Evolutionary conservation across 1,284 basidiomycete species (phyloP).

Genomic region (Fistulinella cinereoalba): DNA sequence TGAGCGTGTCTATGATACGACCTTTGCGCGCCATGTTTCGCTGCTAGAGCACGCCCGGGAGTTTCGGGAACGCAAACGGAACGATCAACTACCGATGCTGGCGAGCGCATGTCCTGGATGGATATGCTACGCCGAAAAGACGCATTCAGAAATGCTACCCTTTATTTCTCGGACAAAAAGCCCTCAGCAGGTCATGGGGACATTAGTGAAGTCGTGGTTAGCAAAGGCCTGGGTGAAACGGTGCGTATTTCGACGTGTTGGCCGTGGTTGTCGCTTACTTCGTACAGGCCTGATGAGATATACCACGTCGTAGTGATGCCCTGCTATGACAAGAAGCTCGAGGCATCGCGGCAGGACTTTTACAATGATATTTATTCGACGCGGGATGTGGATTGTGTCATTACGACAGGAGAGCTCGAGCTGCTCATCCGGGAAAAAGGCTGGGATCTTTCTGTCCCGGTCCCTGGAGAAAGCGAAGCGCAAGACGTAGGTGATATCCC

Average conservation of each 20-base stretch:
- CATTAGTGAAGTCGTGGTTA: slow-evolving; percentile 87
- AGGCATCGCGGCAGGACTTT: slow-evolving; percentile 92
- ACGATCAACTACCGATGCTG: slow-evolving; percentile 76
- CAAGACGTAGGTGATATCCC: slow-evolving; percentile 45
- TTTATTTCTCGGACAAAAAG: slow-evolving; percentile 89
- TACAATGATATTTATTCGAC: slow-evolving; percentile 77
- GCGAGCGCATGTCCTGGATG: slow-evolving; percentile 97
- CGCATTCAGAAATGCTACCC: slow-evolving; percentile 90
- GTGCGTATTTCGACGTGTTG: slow-evolving; percentile 45
- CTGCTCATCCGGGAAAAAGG: slow-evolving; percentile 79
- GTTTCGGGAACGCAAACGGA: slow-evolving; percentile 67
- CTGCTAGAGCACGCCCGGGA: slow-evolving; percentile 82
- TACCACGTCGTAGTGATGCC: slow-evolving; percentile 99
- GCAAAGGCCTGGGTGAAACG: slow-evolving; percentile 58
- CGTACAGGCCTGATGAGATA: slow-evolving; percentile 69
- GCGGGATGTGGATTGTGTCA: slow-evolving; percentile 94
- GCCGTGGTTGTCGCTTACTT: slow-evolving; percentile 14
- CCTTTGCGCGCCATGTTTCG: slow-evolving; percentile 88
- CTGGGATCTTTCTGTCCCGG: slow-evolving; percentile 69
- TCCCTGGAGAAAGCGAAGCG: slow-evolving; percentile 43
- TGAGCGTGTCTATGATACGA: slow-evolving; percentile 85
- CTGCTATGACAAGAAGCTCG: slow-evolving; percentile 99
- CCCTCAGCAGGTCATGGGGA: slow-evolving; percentile 93
- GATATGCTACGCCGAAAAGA: slow-evolving; percentile 99
- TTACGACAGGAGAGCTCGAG: slow-evolving; percentile 95